phyloP scores from a whole-genome alignment of 768 basidiomycete genomes.

The Phylloporus sp. region DNA sequence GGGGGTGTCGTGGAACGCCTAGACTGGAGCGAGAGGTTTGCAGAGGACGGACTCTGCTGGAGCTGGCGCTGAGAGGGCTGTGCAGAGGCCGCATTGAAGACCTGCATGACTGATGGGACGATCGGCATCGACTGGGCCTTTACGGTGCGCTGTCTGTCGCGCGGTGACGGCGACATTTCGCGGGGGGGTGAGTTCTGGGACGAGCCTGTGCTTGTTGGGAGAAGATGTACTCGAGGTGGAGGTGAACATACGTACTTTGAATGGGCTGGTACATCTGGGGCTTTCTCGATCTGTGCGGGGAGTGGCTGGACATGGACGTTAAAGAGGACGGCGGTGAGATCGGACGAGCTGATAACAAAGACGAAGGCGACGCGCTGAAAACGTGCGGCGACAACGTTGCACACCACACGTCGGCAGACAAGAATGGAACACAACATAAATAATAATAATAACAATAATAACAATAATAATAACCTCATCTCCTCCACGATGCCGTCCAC shows the following conservation, averaged over 20 bases:
- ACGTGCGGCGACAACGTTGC: not conserved
- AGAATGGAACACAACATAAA: conserved; percentile 51
- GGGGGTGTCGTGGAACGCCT: conserved; percentile 33
- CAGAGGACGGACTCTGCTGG: conserved; percentile 35
- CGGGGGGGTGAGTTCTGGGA: conserved; percentile 35
- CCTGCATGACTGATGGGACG: conserved; percentile 53
- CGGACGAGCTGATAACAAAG: conserved; percentile 29
- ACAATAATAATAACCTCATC: not conserved
- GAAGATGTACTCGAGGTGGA: conserved; percentile 13
- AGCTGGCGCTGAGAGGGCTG: conserved; percentile 36
- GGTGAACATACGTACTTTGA: not conserved
- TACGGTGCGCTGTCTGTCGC: conserved; percentile 47
- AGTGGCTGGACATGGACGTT: conserved; percentile 53
- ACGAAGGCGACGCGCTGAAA: conserved; percentile 33
- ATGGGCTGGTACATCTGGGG: conserved; percentile 41
- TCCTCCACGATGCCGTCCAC: conserved; percentile 13
- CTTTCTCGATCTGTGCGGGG: conserved; percentile 57
- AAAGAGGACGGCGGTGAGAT: conserved; percentile 33
- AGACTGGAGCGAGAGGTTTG: conserved; percentile 33
- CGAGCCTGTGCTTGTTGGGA: conserved; percentile 5
- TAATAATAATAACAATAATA: not conserved
- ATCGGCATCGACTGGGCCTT: conserved; percentile 63
- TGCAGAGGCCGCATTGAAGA: conserved; percentile 43
- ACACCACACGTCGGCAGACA: conserved; percentile 28
- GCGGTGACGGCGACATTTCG: conserved; percentile 42